Evolutionary conservation across 1,284 basidiomycete species (phyloP).

Genomic region (Puccinia horiana): DNA sequence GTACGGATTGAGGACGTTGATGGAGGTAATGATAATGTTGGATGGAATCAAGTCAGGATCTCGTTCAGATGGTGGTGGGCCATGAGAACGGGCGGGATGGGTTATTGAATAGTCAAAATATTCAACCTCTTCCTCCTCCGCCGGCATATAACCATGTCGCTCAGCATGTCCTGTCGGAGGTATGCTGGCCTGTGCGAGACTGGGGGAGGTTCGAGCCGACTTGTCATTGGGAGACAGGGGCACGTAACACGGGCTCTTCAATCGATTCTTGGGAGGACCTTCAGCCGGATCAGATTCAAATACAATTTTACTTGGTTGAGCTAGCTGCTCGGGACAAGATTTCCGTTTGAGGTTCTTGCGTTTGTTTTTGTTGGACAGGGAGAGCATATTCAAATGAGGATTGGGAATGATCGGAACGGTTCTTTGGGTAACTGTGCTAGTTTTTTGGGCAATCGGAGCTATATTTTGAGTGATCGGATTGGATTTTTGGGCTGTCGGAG

Average conservation of each 20-base stretch:
- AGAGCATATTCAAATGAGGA: conserved; percentile 33
- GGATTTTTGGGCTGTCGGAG: background rate
- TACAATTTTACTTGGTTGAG: conserved; percentile 40
- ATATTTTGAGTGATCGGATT: background rate
- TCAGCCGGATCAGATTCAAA: background rate
- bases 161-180: background rate
- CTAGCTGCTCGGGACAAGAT: background rate
- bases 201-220: background rate
- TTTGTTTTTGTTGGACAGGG: conserved; percentile 48
- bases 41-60: conserved; percentile 3
- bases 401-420: conserved; percentile 25
- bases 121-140: background rate
- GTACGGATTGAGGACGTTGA: conserved; percentile 27
- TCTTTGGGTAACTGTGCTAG: background rate
- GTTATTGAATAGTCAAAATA: conserved; percentile 12
- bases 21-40: conserved; percentile 28
- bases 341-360: conserved; percentile 33
- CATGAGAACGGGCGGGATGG: background rate
- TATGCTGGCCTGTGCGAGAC: background rate
- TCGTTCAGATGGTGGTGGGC: conserved; percentile 29
- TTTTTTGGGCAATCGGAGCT: background rate
- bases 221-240: conserved; percentile 20
- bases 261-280: background rate
- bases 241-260: conserved; percentile 24
- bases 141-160: background rate